Base-by-base conservation (phyloP, 495 filamentous ascomycete species). In the Xylaria curta region DNA sequence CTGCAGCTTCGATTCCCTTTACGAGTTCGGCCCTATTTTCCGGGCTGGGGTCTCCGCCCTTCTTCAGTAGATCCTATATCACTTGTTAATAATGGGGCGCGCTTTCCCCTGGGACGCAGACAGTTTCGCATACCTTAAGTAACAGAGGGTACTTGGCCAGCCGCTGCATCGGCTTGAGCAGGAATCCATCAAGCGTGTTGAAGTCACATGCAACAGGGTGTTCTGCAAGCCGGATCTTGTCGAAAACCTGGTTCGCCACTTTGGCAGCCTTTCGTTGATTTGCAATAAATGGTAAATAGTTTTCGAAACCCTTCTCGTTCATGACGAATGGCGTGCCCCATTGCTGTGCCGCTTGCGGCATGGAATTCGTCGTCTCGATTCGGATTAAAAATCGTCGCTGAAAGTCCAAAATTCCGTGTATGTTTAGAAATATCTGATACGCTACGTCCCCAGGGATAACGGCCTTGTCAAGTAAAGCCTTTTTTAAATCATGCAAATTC, bases 251-350 rank as follows among this genome's bases (percentile, higher is more conserved):
- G 62, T 85, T 85, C 1, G 89, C 90, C 24, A 88, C 83, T 66
- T 86, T 85, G 36, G 89, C 90, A 56, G 90, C 90, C 76, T 90
- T 89, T 24, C 89, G 87, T 81, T 97, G 94, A 79, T 99, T 99
- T 54, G 96, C 92, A 68, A 98, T 97, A 79, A 97, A 99, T 5
- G 95, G 96, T 74, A 97, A 94, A 76, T 99, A 99, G 67, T 94
- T 93, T 64, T 87, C 88, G 78, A 99, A 97, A 0, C 88, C 89
- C 66, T 94, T 92, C 76, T 95, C 92, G 60, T 87, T 85, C 9
- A 89, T 84, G 9, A 91, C 87, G 79, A 99, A 98, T 0, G 96
- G 87, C 26, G 88, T 87, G 24, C 96, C 97, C 96, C 96, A 99
- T 79, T 97, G 91, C 79, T 99, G 96, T 72, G 87, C 84, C 33